These are phyloP conservation scores for Biscutella laevigata DNA, from an alignment of 441 rosid genomes.

Conservation along the genomic window DNA sequence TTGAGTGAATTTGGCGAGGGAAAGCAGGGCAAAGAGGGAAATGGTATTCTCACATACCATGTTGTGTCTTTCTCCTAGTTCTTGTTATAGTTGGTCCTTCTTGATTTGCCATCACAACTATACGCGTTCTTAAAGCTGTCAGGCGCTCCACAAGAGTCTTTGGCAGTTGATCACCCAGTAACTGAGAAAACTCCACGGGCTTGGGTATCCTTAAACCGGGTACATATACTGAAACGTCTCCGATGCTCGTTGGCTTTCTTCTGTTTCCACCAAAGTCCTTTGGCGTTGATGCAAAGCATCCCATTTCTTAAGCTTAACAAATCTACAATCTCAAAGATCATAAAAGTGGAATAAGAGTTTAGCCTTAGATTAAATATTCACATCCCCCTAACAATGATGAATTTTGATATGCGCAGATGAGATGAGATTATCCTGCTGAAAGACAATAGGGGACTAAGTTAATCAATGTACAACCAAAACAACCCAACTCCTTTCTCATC, in stretches of 20 bases:
- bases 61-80: constrained; percentile 90
- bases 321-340: constrained; percentile 31
- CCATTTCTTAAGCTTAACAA: constrained; percentile 48
- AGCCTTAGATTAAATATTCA: not conserved
- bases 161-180: constrained; percentile 62
- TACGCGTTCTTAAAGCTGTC: constrained; percentile 75
- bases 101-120: constrained; percentile 94
- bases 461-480: constrained; percentile 45
- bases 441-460: constrained; percentile 27
- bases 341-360: constrained; percentile 6
- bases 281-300: constrained; percentile 75
- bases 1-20: not conserved
- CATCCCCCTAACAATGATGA: not conserved
- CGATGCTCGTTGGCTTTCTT: constrained; percentile 74
- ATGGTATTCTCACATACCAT: constrained; percentile 42
- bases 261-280: constrained; percentile 68
- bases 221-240: constrained; percentile 76
- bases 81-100: constrained; percentile 92
- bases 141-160: constrained; percentile 68
- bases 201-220: constrained; percentile 94
- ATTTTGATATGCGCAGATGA: constrained; percentile 16
- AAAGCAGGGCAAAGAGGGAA: not conserved
- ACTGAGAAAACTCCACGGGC: constrained; percentile 68
- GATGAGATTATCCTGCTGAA: constrained; percentile 19
- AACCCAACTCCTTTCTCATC: constrained; percentile 35